Evolutionary conservation across 352 stramenopile genomes (phyloP).

Genomic region (Phytophthora idaei): DNA sequence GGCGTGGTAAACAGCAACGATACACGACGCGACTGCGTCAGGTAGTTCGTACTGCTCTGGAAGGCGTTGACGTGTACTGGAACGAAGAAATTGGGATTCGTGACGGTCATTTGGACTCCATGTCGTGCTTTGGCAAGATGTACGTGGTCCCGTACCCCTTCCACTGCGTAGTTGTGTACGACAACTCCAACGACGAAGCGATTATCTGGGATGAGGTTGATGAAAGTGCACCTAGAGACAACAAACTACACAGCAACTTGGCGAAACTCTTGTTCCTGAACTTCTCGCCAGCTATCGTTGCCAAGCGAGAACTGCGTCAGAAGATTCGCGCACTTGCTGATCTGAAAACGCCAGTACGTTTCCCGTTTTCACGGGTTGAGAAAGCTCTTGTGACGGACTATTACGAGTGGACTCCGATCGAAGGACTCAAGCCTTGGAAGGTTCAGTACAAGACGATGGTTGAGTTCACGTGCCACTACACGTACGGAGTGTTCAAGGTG

Average conservation of each 20-base stretch:
- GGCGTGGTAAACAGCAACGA: conserved; percentile 31
- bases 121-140: conserved; percentile 51
- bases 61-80: conserved; percentile 58
- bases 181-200: conserved; percentile 46
- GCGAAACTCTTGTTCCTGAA: conserved; percentile 35
- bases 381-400: conserved; percentile 20
- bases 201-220: conserved; percentile 40
- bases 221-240: neutral
- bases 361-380: conserved; percentile 40
- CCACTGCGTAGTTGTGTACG: conserved; percentile 52
- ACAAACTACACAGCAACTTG: conserved; percentile 27
- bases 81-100: conserved; percentile 31
- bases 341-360: conserved; percentile 23
- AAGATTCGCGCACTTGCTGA: conserved; percentile 40
- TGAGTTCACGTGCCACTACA: conserved; percentile 46
- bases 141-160: conserved; percentile 57
- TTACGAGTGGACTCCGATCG: neutral
- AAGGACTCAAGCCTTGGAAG: no score
- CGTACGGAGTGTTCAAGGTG: conserved; percentile 33
- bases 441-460: no score
- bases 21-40: conserved; percentile 34
- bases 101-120: conserved; percentile 43
- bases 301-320: conserved; percentile 34
- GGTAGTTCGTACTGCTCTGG: conserved; percentile 31
- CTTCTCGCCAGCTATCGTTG: conserved; percentile 32